Conservation (phyloP, 192 early-diverging fungal species). For the Linderina pennispora region DNA sequence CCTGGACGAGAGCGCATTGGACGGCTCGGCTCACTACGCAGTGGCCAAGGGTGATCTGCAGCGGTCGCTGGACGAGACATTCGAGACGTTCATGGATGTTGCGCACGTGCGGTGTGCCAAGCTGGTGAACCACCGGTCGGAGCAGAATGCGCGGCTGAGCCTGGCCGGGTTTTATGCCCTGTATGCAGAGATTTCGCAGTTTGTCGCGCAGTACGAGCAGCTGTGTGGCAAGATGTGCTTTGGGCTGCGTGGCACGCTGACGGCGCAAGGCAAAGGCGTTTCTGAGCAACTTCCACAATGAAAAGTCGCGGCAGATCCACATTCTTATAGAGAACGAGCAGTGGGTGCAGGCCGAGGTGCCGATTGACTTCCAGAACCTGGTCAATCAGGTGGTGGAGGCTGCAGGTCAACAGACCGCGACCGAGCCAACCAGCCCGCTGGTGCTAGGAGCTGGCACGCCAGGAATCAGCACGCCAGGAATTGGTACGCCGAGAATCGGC, state of each 20-base stretch:
- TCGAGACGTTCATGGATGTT: slow-evolving; percentile 77
- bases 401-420: not conserved
- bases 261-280: slow-evolving; percentile 93
- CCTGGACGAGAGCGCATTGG: slow-evolving; percentile 57
- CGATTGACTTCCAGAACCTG: slow-evolving; percentile 87
- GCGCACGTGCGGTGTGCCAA: slow-evolving; percentile 85
- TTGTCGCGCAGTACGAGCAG: slow-evolving; percentile 70
- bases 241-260: slow-evolving; percentile 79
- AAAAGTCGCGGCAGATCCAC: slow-evolving; percentile 79
- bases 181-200: slow-evolving; percentile 74
- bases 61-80: slow-evolving; percentile 64
- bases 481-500: too few species aligned
- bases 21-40: too few species aligned
- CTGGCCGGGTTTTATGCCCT: slow-evolving; percentile 84
- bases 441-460: not conserved
- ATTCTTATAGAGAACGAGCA: slow-evolving; percentile 93
- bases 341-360: slow-evolving; percentile 92
- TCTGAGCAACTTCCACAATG: slow-evolving; percentile 88
- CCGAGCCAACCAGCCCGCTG: slow-evolving; percentile 7
- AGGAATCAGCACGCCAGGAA: not conserved
- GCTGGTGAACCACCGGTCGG: slow-evolving; percentile 76
- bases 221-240: slow-evolving; percentile 84
- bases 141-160: slow-evolving; percentile 84
- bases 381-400: slow-evolving; percentile 64
- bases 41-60: slow-evolving; percentile 45